A percentile compares a stretch with the other conserved stretches of the same genome.
phyloP scores from a whole-genome alignment of 208 protist species.

The Phytomonas francai region DNA sequence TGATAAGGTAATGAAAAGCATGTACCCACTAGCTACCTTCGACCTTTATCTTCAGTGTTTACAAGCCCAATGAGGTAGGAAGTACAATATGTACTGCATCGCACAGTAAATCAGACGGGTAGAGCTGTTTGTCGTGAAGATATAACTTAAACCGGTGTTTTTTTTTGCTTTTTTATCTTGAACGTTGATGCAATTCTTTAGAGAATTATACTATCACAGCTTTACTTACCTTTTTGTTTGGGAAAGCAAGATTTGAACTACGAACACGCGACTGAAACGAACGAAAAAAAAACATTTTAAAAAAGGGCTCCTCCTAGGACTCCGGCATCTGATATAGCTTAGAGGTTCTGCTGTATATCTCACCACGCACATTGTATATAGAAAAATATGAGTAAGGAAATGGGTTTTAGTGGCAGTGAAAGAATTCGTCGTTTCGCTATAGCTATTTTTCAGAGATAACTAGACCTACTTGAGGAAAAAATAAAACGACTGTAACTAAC shows the following conservation, averaged over 20 bases:
- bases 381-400: neutral
- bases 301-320: neutral
- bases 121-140: conserved; percentile 17
- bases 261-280: neutral
- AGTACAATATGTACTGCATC: conserved; percentile 49
- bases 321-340: neutral
- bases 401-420: too few relatives aligned
- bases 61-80: conserved; percentile 16
- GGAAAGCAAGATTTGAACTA: neutral
- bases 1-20: neutral
- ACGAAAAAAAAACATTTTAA: neutral
- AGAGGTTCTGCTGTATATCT: neutral
- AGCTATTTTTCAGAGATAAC: neutral
- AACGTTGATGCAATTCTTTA: conserved; percentile 1
- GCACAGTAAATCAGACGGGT: conserved; percentile 41
- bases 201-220: neutral
- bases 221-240: neutral
- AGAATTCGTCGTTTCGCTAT: too few relatives aligned
- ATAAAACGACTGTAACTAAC: neutral
- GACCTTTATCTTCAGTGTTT: conserved; percentile 33
- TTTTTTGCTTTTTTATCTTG: neutral
- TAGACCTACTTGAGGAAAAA: neutral
- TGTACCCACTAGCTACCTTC: conserved; percentile 22
- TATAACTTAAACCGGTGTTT: conserved; percentile 18
- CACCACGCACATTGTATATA: neutral